A percentile compares a stretch with the other conserved stretches of the same genome.
phyloP scores from a whole-genome alignment of 805 yeast species.

The Allodekkera sacchari region DNA sequence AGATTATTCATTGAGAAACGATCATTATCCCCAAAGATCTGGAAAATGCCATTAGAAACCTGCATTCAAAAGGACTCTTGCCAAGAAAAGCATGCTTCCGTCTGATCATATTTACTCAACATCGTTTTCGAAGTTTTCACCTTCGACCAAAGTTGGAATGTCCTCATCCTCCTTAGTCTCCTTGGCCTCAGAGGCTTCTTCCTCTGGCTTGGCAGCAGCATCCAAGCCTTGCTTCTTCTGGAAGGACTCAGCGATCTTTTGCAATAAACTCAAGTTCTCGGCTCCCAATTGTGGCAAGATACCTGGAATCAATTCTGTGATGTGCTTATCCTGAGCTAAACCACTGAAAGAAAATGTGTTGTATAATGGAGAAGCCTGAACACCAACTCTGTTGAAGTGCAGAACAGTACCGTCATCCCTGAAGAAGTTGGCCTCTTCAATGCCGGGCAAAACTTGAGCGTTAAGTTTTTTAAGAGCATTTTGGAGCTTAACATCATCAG shows the following conservation, averaged over 20 bases:
- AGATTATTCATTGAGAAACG: too few relatives aligned
- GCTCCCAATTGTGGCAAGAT: conserved; percentile 95
- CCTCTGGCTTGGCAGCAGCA: conserved; percentile 27
- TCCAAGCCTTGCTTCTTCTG: conserved; percentile 42
- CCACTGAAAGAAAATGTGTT: conserved; percentile 95
- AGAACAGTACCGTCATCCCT: conserved; percentile 92
- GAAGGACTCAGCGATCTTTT: conserved; percentile 82
- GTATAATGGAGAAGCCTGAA: conserved; percentile 83
- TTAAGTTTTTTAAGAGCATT: conserved; percentile 81
- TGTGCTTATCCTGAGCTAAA: conserved; percentile 84
- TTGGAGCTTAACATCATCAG: conserved; percentile 87
- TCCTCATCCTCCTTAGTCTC: conserved; percentile 60
- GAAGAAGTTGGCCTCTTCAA: conserved; percentile 97
- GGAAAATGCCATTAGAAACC: too few relatives aligned
- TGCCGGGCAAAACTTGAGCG: conserved; percentile 80
- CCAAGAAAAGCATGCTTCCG: neutral
- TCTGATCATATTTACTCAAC: conserved; percentile 18
- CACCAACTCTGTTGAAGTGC: conserved; percentile 94
- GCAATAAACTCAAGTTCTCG: conserved; percentile 84
- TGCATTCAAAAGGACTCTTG: neutral
- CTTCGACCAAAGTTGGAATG: conserved; percentile 77
- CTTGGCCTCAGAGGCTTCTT: conserved; percentile 30
- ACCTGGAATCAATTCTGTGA: conserved; percentile 88
- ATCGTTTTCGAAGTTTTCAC: conserved; percentile 73
- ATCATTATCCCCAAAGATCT: too few relatives aligned